These are phyloP conservation scores for Retiboletus fuscus DNA, from an alignment of 1,284 basidiomycete genomes.

Conservation along the genomic window DNA sequence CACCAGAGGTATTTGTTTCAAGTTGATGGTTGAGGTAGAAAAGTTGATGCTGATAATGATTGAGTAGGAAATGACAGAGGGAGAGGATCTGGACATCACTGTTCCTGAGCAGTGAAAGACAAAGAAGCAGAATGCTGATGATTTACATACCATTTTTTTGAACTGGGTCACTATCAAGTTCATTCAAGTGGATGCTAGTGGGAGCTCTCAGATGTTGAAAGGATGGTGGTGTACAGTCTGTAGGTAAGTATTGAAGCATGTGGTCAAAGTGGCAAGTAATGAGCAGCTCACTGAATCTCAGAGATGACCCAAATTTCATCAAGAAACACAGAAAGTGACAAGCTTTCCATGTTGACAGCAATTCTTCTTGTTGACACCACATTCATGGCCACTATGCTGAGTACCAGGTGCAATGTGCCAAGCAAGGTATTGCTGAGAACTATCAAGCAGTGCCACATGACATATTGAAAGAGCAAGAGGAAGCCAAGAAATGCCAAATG, in stretches of 20 bases:
- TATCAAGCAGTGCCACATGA: neutral
- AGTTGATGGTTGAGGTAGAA: neutral
- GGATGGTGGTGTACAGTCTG: constrained; percentile 1
- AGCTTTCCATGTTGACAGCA: constrained; percentile 4
- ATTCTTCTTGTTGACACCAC: constrained; percentile 2
- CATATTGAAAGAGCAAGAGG: neutral
- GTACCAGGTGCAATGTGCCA: neutral
- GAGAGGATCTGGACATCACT: neutral
- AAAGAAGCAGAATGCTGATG: neutral
- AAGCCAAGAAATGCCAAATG: neutral
- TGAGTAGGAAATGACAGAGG: neutral
- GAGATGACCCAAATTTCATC: neutral
- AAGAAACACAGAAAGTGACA: neutral
- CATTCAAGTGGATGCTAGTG: neutral
- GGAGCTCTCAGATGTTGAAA: neutral
- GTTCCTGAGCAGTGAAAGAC: neutral
- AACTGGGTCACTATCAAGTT: neutral
- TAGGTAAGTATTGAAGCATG: neutral
- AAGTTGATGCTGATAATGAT: neutral
- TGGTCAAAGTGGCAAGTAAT: neutral
- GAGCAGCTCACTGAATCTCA: neutral
- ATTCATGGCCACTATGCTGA: constrained; percentile 1
- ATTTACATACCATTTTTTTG: neutral
- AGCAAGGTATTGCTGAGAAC: constrained; percentile 1
- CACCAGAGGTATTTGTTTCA: neutral